Base-by-base conservation (phyloP, 257 asterid species). In the Solanum peruvianum region DNA sequence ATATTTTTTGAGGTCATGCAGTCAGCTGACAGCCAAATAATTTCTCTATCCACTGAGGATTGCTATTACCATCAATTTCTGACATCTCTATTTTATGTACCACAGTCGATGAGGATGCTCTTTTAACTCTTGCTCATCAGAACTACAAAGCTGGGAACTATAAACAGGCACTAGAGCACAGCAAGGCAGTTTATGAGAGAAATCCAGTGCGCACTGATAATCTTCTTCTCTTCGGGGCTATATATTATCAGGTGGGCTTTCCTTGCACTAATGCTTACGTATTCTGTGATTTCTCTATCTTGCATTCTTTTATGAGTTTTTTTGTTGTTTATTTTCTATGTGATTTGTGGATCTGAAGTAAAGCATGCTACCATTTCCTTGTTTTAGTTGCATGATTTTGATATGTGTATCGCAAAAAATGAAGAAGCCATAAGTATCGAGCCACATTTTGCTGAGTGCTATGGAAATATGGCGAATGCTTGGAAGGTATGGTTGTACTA, bases 401-500 rank as follows among this genome's bases (percentile, higher is more conserved):
- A 97, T 70, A 90, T 84, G 87, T 97, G 99, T 92, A 93, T 97
- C 23, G 92, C 97, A 27, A 97, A 95, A 92, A 97, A 97, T 89
- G 98, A 97, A 90, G 99, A 97, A 91, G 99, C 99, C 83, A 94
- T 97, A 60, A 91, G 93, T 62, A 90, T 97, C 58, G 95, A 97
- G 86, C 99, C 99, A 35, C 96, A 92, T 86, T 96, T 97, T 94
- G 98, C 99, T 64, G 99, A 97, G 93, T 96, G 99, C 90, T 97
- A 96, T 91, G 99, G 99, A 76, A 97, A 97, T 88, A 97, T 96
- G 99, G 99, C 99, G n/a, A 97, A 97, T 92, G 99, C 99, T 88
- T 97, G 93, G 95, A 97, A 97, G 98, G 99, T 97, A 90, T 71
- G 70, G 29, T 86, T 72, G 31, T 37, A 23, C 70, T 52, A 64